Conservation (phyloP, 176 grass and related monocot genomes). For the Rhynchospora pubera region DNA sequence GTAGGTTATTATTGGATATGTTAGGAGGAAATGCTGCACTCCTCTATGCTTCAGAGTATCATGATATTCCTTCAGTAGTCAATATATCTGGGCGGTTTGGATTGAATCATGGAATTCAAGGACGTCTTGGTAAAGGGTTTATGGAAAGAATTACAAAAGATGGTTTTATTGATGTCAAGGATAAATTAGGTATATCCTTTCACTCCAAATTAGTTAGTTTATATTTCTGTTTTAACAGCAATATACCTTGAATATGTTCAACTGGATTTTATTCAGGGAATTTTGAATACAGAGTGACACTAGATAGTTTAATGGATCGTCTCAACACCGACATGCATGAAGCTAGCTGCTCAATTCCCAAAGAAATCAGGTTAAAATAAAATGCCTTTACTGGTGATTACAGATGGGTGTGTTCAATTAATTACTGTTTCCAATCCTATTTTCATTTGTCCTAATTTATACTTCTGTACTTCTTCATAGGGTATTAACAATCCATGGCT, state of each 20-base stretch:
- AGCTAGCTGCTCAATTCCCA: constrained; percentile 52
- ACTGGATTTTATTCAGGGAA: constrained; percentile 36
- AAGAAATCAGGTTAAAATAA: constrained; percentile 50
- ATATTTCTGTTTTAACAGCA: constrained; percentile 9
- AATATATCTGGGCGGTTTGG: constrained; percentile 84
- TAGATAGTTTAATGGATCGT: constrained; percentile 58
- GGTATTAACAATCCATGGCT: constrained; percentile 74
- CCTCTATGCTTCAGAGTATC: constrained; percentile 68
- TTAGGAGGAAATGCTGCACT: constrained; percentile 80
- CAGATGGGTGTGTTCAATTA: not conserved
- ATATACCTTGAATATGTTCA: not conserved
- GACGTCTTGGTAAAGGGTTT: constrained; percentile 64
- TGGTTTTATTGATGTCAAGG: constrained; percentile 80
- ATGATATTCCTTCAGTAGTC: constrained; percentile 39
- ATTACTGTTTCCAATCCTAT: constrained; percentile 7
- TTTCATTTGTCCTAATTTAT: not conserved
- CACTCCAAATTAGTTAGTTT: not conserved
- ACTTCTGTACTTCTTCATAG: constrained; percentile 23
- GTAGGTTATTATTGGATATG: not conserved
- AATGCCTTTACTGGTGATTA: not conserved
- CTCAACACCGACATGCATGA: constrained; percentile 62
- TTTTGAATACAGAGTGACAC: constrained; percentile 44
- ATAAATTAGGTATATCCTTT: constrained; percentile 54
- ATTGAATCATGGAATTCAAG: constrained; percentile 67
- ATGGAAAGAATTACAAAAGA: constrained; percentile 69